Conservation (phyloP, 192 early-diverging fungal species). For the Oehlia diaphana region DNA sequence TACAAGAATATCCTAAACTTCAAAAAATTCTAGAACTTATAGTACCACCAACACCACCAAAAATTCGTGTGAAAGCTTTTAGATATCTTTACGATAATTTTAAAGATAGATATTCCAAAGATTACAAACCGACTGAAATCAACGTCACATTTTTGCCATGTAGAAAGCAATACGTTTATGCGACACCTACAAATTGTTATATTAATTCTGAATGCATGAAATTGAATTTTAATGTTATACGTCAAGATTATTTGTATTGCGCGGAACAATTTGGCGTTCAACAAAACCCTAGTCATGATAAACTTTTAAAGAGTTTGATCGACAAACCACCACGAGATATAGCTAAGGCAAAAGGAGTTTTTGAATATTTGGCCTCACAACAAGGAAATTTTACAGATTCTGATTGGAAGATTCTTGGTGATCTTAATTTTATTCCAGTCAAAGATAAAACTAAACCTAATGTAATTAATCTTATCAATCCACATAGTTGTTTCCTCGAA, state of each 20-base stretch:
- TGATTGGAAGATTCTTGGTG: constrained; percentile 58
- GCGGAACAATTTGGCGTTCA: constrained; percentile 66
- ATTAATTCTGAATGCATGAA: constrained; percentile 57
- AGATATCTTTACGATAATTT: constrained; percentile 73
- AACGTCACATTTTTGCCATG: constrained; percentile 65
- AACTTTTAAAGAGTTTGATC: constrained; percentile 42
- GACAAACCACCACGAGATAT: constrained; percentile 32
- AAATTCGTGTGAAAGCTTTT: constrained; percentile 54
- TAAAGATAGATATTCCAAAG: constrained; percentile 50
- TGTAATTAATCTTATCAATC: background rate
- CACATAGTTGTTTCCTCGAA: constrained; percentile 7
- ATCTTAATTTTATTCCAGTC: constrained; percentile 66
- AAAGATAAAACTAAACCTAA: background rate
- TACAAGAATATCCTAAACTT: constrained; percentile 45
- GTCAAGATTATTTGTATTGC: constrained; percentile 47
- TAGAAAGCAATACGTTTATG: constrained; percentile 35
- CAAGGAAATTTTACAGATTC: constrained; percentile 55
- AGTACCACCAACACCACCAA: constrained; percentile 27
- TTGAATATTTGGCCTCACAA: constrained; percentile 67
- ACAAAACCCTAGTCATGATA: constrained; percentile 52
- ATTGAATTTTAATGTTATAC: constrained; percentile 68
- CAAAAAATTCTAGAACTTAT: constrained; percentile 42
- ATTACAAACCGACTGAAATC: constrained; percentile 52
- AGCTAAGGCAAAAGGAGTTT: constrained; percentile 51
- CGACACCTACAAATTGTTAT: constrained; percentile 64